These are phyloP conservation scores for Backusella parvicylindrica DNA, from an alignment of 192 early-diverging fungal genomes.

Conservation along the genomic window DNA sequence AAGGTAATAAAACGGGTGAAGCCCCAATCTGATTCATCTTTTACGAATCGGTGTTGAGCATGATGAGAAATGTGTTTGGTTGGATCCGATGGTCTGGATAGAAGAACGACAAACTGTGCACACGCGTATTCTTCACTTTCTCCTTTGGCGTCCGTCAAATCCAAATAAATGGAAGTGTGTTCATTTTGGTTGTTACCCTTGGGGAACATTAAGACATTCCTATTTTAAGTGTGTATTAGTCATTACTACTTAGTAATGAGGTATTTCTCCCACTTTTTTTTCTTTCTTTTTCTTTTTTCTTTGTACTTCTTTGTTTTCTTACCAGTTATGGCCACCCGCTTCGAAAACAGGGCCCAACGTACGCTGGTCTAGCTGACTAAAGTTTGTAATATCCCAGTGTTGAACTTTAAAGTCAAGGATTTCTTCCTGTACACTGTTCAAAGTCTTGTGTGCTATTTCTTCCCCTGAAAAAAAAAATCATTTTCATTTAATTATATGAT, in stretches of 20 bases:
- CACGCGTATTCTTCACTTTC: conserved; percentile 72
- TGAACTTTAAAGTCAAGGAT: not conserved
- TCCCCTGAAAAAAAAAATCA: not conserved
- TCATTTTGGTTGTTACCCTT: conserved; percentile 75
- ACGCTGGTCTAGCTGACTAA: not conserved
- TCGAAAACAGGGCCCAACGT: not conserved
- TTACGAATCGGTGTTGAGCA: conserved; percentile 80
- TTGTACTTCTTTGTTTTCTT: not conserved
- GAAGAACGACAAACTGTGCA: conserved; percentile 72
- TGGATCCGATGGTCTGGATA: conserved; percentile 72
- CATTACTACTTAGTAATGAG: not conserved
- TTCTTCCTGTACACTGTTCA: not conserved
- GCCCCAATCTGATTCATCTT: conserved; percentile 91
- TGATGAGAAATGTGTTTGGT: conserved; percentile 46
- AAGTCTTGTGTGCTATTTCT: not conserved
- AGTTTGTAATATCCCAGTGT: conserved; percentile 3
- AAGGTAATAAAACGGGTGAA: conserved; percentile 78
- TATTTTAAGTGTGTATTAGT: conserved; percentile 19
- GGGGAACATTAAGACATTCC: conserved; percentile 90
- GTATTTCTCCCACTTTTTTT: not conserved
- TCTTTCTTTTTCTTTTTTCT: not conserved
- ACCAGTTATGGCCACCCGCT: conserved; percentile 18
- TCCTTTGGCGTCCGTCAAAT: conserved; percentile 72
- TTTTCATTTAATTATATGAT: no score
- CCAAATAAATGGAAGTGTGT: conserved; percentile 77